Evolutionary conservation across 352 stramenopile genomes (phyloP).

Genomic region (Lagenidium giganteum): DNA sequence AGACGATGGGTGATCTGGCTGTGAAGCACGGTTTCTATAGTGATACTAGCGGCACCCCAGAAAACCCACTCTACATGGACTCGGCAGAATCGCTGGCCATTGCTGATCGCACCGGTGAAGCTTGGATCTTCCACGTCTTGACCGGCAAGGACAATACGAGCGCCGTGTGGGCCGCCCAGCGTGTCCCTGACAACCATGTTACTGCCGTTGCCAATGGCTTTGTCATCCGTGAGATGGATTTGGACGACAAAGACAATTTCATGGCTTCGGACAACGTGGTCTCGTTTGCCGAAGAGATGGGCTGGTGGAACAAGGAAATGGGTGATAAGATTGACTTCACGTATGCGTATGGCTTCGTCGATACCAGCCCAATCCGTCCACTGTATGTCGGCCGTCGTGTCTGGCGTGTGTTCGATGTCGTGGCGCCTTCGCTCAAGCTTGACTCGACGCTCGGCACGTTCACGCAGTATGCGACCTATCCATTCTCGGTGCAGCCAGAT

Average conservation of each 20-base stretch:
- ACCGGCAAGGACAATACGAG: slow-evolving; percentile 81
- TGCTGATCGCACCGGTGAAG: slow-evolving; percentile 81
- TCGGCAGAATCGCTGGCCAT: slow-evolving; percentile 86
- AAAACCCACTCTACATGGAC: slow-evolving; percentile 50
- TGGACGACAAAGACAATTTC: slow-evolving; percentile 76
- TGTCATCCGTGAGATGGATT: slow-evolving; percentile 86
- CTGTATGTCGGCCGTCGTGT: slow-evolving; percentile 80
- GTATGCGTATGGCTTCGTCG: slow-evolving; percentile 53
- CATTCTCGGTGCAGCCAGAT: slow-evolving; percentile 88
- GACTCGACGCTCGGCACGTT: slow-evolving; percentile 55
- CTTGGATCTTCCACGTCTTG: slow-evolving; percentile 95
- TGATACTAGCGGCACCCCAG: slow-evolving; percentile 73
- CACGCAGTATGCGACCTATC: slow-evolving; percentile 73
- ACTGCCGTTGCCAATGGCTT: slow-evolving; percentile 92
- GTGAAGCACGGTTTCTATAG: slow-evolving; percentile 93
- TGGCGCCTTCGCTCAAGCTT: slow-evolving; percentile 74
- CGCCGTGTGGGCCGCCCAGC: slow-evolving; percentile 92
- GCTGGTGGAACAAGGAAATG: slow-evolving; percentile 67
- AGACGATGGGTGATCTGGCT: slow-evolving; percentile 91
- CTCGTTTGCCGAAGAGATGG: slow-evolving; percentile 75
- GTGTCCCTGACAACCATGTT: slow-evolving; percentile 87
- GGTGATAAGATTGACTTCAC: slow-evolving; percentile 68
- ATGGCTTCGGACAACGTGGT: slow-evolving; percentile 87
- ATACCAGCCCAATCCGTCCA: slow-evolving; percentile 49
- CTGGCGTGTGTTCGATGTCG: slow-evolving; percentile 84